Evolutionary conservation across 129 eudicot species (phyloP), one percentile per base, ranked within the genome.

Genomic region (Pittosporum tobira): DNA sequence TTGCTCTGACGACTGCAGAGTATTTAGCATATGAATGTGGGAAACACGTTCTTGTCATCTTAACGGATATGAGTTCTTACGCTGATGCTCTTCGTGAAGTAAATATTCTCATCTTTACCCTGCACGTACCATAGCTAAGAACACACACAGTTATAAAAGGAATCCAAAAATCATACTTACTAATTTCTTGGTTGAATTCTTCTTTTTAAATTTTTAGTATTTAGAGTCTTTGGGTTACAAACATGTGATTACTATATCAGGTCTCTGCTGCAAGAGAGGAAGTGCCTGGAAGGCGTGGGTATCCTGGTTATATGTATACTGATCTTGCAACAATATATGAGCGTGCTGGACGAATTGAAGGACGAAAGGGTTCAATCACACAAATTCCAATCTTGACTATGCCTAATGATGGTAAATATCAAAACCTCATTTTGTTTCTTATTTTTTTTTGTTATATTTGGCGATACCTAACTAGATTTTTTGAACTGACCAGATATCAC

Each of bases 61-160:
- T 91, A 65, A 91, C 99, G 36, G 99, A 91, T 64, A 91, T 91
- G 99, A 91, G 99, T 69, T 91, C 99, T 48, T 91, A 91, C 65
- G 99, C 99, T 51, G 99, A 91, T 83, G 99, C 99, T 59, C 99
- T 91, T 75, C 99, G 99, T 79, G 99, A 91, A 94, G 99, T 91
- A 86, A 68, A 48, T 10, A 51, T 42, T 11, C n/a, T n/a, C n/a
- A n/a, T n/a, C n/a, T n/a, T n/a, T n/a, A n/a, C n/a, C n/a, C n/a
- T n/a, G n/a, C n/a, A n/a, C n/a, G n/a, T n/a, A n/a, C n/a, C n/a
- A n/a, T n/a, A n/a, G n/a, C n/a, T n/a, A n/a, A n/a, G n/a, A n/a
- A n/a, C n/a, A n/a, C n/a, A n/a, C n/a, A n/a, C n/a, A n/a, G n/a
- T 5, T 15, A 13, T 53, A 16, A 7, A 29, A 1, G 22, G 18